Evolutionary conservation across 768 basidiomycete genomes (phyloP).

Genomic region (Mycena epipterygia): DNA sequence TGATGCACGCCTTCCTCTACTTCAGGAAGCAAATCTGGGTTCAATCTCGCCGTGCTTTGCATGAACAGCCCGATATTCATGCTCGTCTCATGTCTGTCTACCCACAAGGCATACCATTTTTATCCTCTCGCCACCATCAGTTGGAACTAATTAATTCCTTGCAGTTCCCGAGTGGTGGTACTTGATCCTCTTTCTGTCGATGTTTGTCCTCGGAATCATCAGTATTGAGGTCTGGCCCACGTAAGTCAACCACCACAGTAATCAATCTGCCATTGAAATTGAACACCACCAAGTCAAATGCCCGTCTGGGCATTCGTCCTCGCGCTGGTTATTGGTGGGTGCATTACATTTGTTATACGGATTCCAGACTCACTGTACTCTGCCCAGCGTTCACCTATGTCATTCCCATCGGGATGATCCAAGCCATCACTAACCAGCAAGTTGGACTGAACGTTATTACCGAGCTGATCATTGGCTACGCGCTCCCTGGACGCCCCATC

Average conservation of each 20-base stretch:
- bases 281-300: constrained; percentile 63
- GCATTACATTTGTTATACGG: background rate
- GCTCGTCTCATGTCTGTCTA: constrained; percentile 86
- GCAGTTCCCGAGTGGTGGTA: constrained; percentile 91
- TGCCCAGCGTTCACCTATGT: constrained; percentile 72
- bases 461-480: constrained; percentile 86
- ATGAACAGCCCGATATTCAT: constrained; percentile 89
- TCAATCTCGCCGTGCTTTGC: constrained; percentile 77
- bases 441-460: constrained; percentile 71
- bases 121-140: background rate
- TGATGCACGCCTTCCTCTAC: constrained; percentile 79
- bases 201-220: constrained; percentile 65
- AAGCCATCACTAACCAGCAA: constrained; percentile 84
- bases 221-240: constrained; percentile 63
- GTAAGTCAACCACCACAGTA: constrained; percentile 60
- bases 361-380: background rate
- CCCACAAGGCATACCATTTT: constrained; percentile 54
- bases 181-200: constrained; percentile 64
- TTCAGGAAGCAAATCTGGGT: constrained; percentile 85
- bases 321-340: constrained; percentile 70
- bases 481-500: constrained; percentile 80
- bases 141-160: background rate
- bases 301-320: constrained; percentile 72
- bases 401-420: constrained; percentile 73
- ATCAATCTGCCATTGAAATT: constrained; percentile 66